Conservation (phyloP, 2,329 filamentous ascomycete genomes). For the Metarhizium robertsii region DNA sequence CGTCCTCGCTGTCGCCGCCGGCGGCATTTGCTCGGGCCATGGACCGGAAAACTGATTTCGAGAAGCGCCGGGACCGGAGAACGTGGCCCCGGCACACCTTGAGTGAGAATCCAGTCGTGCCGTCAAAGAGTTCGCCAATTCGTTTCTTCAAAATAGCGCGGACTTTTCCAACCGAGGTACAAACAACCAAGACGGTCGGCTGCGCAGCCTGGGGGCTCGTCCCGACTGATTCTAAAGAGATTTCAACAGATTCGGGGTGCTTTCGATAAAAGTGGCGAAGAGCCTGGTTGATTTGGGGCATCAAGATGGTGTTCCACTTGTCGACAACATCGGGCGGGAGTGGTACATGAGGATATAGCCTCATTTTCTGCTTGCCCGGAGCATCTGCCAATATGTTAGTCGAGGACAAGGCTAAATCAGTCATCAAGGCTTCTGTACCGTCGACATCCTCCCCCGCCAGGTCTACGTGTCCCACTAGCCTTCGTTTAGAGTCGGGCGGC, state of each 20-base stretch:
- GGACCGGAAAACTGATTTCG: constrained; percentile 19
- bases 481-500: not conserved
- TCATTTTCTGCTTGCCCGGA: constrained; percentile 30
- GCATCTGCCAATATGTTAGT: constrained; percentile 11
- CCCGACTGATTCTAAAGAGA: constrained; percentile 67
- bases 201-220: constrained; percentile 55
- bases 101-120: constrained; percentile 50
- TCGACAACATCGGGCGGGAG: constrained; percentile 54
- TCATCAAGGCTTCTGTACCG: constrained; percentile 7
- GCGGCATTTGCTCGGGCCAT: constrained; percentile 23
- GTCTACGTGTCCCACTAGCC: not conserved
- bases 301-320: constrained; percentile 61
- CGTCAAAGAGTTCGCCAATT: constrained; percentile 56
- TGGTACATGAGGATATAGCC: constrained; percentile 50
- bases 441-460: constrained; percentile 3
- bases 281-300: constrained; percentile 64
- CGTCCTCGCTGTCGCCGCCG: constrained; percentile 29
- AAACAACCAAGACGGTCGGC: constrained; percentile 69
- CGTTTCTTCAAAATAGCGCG: constrained; percentile 62
- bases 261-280: constrained; percentile 63
- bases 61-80: constrained; percentile 45
- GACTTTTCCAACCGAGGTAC: constrained; percentile 64
- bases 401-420: constrained; percentile 1
- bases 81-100: constrained; percentile 66
- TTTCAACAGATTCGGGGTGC: constrained; percentile 67